These are phyloP conservation scores for Fusarium vanettenii DNA, from an alignment of 2,329 filamentous ascomycete species.

Conservation along the genomic window DNA sequence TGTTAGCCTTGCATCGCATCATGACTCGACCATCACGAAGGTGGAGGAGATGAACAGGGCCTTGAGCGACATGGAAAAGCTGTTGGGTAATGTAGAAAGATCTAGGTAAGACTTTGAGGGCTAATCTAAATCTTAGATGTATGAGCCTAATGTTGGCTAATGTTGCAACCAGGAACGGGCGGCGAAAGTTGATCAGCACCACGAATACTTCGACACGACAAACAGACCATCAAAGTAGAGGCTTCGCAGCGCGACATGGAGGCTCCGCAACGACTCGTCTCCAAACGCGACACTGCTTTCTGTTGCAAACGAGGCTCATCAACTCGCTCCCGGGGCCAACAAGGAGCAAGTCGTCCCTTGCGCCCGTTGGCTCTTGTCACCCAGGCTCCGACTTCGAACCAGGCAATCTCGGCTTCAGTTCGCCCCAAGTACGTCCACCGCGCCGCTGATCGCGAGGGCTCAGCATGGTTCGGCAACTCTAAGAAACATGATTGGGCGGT, in stretches of 20 bases:
- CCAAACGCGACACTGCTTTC: not conserved
- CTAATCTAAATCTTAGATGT: not conserved
- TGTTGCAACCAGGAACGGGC: not conserved
- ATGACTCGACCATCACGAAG: not conserved
- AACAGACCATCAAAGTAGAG: not conserved
- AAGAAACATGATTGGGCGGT: too few species aligned
- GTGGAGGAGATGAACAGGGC: not conserved
- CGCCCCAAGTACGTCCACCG: not conserved
- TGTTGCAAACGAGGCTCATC: not conserved
- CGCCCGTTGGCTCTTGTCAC: too few species aligned
- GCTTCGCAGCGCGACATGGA: not conserved
- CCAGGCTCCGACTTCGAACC: not conserved
- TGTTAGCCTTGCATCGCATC: not conserved
- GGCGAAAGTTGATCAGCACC: not conserved
- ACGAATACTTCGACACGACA: not conserved
- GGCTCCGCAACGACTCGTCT: not conserved
- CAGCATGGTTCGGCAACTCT: too few species aligned
- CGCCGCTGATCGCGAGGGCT: not conserved
- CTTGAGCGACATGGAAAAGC: not conserved
- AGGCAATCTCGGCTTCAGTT: not conserved
- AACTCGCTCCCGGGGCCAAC: not conserved
- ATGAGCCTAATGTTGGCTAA: not conserved
- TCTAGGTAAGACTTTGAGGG: not conserved
- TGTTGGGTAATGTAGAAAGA: too few species aligned
- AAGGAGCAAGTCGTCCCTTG: not conserved